Evolutionary conservation across 176 grass and related monocot species (phyloP), one percentile per base, ranked within the genome.

Genomic region (Panicum miliaceum): DNA sequence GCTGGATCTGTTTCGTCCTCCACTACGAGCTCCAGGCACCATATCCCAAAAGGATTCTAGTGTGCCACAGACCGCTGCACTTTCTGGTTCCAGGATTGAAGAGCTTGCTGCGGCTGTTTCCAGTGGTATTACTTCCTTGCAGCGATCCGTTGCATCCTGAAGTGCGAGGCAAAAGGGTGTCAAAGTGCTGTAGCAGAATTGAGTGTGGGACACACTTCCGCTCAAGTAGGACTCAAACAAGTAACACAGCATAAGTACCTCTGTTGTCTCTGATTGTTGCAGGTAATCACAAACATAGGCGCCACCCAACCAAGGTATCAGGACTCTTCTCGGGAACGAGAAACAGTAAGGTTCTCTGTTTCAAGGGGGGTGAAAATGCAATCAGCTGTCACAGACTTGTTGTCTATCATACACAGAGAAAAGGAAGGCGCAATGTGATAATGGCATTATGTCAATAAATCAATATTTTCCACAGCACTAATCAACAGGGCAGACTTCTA

Each of bases 81-180:
- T 79, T 90, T 98, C 95, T 10, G 86, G 70, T 83, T 98, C 95
- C 46, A 95, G 27, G 15, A 98, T 66, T 20, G 87, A 84, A 20
- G 81, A 84, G 6, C 32, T 84, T 2, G 86, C 82, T 23, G 82
- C 32, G 43, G 34, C 64, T 73, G 67, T 50, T 81, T 95, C 92
- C 71, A 98, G 77, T 5, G 95, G 82, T 70, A 98, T 89, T 79
- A 98, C 87, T 82, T 98, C 92, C 80, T 91, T 94, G 91, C 91
- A 98, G 62, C 91, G 86, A 61, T 91, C 89, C 68, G 82, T 77
- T 40, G 89, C 82, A 51, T 93, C 91, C 95, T 98, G 50, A 71
- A 85, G 76, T 34, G 64, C 12, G 3, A 50, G 20, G 29, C 3
- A 40, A 32, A 60, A 68, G 35, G 37, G 16, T 73, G 42, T 74